Percentiles rank a stretch among this genome's conserved stretches.
Conservation (phyloP, 805 yeast genomes). For the Yamadazyma philogaea region DNA sequence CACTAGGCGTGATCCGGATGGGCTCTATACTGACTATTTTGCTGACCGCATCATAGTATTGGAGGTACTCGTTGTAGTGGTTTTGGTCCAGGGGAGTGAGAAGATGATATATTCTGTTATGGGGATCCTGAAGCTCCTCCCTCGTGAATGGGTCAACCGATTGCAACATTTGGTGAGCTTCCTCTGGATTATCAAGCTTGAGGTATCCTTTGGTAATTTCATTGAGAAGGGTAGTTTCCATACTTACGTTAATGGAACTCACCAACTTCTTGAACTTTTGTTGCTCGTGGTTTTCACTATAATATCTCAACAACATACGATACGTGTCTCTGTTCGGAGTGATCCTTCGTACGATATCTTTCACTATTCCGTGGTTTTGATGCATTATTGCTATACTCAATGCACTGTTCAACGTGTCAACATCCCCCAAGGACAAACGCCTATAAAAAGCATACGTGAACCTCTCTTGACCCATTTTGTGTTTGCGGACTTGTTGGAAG, state of each 20-base stretch:
- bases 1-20: slow-evolving; percentile 15
- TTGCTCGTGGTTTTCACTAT: not conserved
- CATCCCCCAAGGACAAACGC: slow-evolving; percentile 14
- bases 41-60: slow-evolving; percentile 9
- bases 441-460: slow-evolving; percentile 23
- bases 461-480: slow-evolving; percentile 6
- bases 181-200: not conserved
- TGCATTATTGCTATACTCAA: slow-evolving; percentile 24
- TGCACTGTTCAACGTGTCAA: slow-evolving; percentile 11
- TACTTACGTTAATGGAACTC: not conserved
- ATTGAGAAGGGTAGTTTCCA: slow-evolving; percentile 14
- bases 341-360: slow-evolving; percentile 17
- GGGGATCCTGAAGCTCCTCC: not conserved
- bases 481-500: slow-evolving; percentile 1
- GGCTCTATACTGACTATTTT: slow-evolving; percentile 1
- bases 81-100: slow-evolving; percentile 4
- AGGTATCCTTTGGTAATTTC: slow-evolving; percentile 10
- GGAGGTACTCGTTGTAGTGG: slow-evolving; percentile 6
- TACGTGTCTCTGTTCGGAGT: slow-evolving; percentile 12
- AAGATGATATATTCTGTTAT: slow-evolving; percentile 3
- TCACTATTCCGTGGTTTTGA: slow-evolving; percentile 18
- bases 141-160: not conserved
- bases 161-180: not conserved
- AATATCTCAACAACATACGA: not conserved
- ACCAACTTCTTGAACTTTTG: slow-evolving; percentile 1